Conservation (phyloP, 352 stramenopile genomes). For the Phytophthora capsici region DNA sequence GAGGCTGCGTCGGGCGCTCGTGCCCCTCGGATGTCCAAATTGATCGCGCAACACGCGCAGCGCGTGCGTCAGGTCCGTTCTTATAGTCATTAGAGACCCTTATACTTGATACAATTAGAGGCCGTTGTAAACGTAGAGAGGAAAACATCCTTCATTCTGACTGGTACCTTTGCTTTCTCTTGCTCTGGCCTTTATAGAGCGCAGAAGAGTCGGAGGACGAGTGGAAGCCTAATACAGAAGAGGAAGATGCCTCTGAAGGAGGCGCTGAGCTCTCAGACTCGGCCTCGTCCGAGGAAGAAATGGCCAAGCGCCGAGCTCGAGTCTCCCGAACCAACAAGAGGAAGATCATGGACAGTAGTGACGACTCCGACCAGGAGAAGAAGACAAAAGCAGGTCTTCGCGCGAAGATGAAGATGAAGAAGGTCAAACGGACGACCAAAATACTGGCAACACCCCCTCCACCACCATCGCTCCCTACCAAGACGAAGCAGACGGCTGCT, state of each 20-base stretch:
- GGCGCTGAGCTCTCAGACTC: constrained; percentile 46
- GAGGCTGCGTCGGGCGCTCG: constrained; percentile 51
- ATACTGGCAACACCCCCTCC: constrained; percentile 8
- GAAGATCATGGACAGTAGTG: constrained; percentile 58
- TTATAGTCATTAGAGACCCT: neutral
- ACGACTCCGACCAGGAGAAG: constrained; percentile 59
- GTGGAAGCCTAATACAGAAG: constrained; percentile 45
- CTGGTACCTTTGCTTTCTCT: constrained; percentile 19
- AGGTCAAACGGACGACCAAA: constrained; percentile 28
- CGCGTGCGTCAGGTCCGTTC: constrained; percentile 45
- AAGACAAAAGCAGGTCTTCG: neutral
- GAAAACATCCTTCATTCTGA: constrained; percentile 22
- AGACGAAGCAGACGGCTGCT: constrained; percentile 19
- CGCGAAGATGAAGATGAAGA: constrained; percentile 38
- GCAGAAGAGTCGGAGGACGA: constrained; percentile 52
- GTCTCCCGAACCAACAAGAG: constrained; percentile 42
- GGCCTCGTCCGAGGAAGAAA: constrained; percentile 40
- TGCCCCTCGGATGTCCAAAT: constrained; percentile 63
- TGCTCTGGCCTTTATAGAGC: constrained; percentile 28
- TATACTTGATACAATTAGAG: constrained; percentile 3
- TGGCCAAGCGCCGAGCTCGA: constrained; percentile 28
- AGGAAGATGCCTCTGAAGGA: constrained; percentile 45
- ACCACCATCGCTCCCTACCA: constrained; percentile 3
- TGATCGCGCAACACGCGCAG: constrained; percentile 57
- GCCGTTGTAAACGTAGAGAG: constrained; percentile 10